Evolutionary conservation across 257 asterid species (phyloP).

Genomic region (Thymus quinquecostatus): DNA sequence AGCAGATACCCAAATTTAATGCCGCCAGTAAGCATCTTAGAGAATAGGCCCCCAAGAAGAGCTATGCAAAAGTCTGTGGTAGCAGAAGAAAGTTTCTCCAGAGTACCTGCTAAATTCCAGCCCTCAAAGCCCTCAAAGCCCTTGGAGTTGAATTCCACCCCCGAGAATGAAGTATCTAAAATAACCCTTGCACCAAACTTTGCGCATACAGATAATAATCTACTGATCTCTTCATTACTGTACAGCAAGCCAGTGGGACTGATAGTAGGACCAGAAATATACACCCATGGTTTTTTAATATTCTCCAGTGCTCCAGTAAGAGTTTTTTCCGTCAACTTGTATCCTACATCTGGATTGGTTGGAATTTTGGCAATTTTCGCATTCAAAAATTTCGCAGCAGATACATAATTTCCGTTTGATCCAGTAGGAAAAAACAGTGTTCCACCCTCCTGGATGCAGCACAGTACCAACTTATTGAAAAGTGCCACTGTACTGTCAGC

Average conservation of each 20-base stretch:
- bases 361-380: constrained; percentile 58
- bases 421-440: constrained; percentile 90
- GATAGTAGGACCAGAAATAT: constrained; percentile 87
- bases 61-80: constrained; percentile 58
- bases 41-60: constrained; percentile 82
- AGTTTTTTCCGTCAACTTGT: constrained; percentile 66
- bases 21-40: constrained; percentile 88
- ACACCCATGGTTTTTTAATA: constrained; percentile 77
- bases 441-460: constrained; percentile 87
- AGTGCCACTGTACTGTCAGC: constrained; percentile 48
- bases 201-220: constrained; percentile 62
- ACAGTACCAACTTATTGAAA: constrained; percentile 79
- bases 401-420: constrained; percentile 80
- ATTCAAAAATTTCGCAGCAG: constrained; percentile 79
- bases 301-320: constrained; percentile 52
- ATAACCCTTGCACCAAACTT: constrained; percentile 76
- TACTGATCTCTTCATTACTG: constrained; percentile 75
- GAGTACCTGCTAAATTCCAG: constrained; percentile 73
- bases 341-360: constrained; percentile 61
- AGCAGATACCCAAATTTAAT: constrained; percentile 76
- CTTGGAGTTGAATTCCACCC: constrained; percentile 61
- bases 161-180: constrained; percentile 88
- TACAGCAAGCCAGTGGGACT: constrained; percentile 82
- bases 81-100: constrained; percentile 56
- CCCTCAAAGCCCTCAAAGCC: constrained; percentile 54